Percentiles rank a stretch among this genome's conserved stretches.
phyloP scores from a whole-genome alignment of 2,329 filamentous ascomycete species.

The Phaeoacremonium minimum region DNA sequence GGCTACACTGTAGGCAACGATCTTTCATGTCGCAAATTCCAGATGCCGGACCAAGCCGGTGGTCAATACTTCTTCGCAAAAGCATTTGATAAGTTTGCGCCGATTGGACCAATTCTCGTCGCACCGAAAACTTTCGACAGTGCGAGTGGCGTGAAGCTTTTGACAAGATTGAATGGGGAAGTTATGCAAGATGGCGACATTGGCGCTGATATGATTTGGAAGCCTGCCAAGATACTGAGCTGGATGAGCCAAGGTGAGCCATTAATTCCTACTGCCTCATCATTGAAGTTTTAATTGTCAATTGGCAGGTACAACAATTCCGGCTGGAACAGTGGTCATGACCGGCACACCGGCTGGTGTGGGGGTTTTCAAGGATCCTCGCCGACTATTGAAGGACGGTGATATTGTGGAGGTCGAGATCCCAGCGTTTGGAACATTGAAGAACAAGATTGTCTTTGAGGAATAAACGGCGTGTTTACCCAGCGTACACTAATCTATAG shows the following conservation, averaged over 20 bases:
- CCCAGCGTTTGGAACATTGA: background rate
- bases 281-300: too few relatives aligned
- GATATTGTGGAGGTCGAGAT: background rate
- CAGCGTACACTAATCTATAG: too few relatives aligned
- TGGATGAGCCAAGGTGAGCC: conserved; percentile 7
- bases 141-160: background rate
- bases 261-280: conserved; percentile 44
- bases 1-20: conserved; percentile 55
- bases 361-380: background rate
- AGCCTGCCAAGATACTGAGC: background rate
- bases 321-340: background rate
- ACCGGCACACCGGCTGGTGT: background rate
- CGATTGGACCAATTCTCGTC: conserved; percentile 46
- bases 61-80: conserved; percentile 49
- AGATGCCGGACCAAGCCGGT: conserved; percentile 33
- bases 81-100: conserved; percentile 44
- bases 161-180: background rate
- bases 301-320: too few relatives aligned
- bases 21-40: conserved; percentile 41
- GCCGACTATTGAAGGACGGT: background rate
- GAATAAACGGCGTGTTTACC: too few relatives aligned
- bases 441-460: too few relatives aligned
- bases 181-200: background rate
- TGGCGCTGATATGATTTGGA: background rate
- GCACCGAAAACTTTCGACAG: too few relatives aligned